Evolutionary conservation across 2,329 filamentous ascomycete species (phyloP), one percentile per base, ranked within the genome.

Genomic region (Alternaria longipes): DNA sequence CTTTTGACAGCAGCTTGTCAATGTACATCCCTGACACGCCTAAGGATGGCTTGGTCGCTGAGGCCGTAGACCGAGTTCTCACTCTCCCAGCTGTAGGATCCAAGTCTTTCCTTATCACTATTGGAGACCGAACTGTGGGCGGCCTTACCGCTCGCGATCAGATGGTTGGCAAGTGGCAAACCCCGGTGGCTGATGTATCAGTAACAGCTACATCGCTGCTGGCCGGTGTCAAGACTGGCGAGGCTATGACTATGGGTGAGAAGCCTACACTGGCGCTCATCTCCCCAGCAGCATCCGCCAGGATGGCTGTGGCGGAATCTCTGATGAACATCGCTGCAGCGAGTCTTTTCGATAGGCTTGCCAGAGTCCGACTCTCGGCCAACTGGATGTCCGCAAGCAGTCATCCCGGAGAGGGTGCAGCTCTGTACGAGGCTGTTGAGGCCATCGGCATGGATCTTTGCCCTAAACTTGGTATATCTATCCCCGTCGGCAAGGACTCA

Each of bases 321-420:
- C 84, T 99, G 62, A 89, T 97, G 87, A 99, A 99, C 79, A 84
- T 99, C 60, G 93, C 92, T 38, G 95, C 95, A 56, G 92, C 90
- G 20, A 85, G 91, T 76, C 81, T 90, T 22, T 86, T 90, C 57
- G 91, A 90, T 46, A 89, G 91, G 56, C 83, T 98, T 53, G 87
- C 87, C 61, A 89, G 92, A 44, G 89, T 98, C 63, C 91, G 94
- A 76, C 86, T 98, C 9, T 97, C 94, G 3, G 94, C 94, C 51
- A 98, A 99, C 82, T 99, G 94, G 94, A 98, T 98, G 95, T 94
- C 93, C 3, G 94, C 94, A n/a, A 92, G 94, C 62, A 93, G 89
- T 75, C 93, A 97, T 77, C 90, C 92, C 22, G 95, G 95, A 47
- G 95, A 99, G 80, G 94, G 93, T 41, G 94, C 94, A 40, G 93